These are phyloP conservation scores for Mycena indigotica DNA, from an alignment of 768 basidiomycete genomes.

Conservation along the genomic window DNA sequence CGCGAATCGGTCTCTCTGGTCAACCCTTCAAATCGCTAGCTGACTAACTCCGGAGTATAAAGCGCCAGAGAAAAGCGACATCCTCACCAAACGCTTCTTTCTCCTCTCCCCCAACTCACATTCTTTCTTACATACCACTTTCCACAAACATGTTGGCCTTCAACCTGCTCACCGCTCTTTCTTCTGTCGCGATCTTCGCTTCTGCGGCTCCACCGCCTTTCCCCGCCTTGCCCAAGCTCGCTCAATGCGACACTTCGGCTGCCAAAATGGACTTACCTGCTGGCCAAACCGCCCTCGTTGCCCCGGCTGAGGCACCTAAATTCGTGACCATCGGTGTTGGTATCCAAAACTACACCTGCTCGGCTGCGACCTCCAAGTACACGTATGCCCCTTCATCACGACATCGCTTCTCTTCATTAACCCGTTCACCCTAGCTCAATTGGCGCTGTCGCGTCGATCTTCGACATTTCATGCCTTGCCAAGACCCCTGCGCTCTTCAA, in stretches of 20 bases:
- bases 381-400: constrained; percentile 35
- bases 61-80: no score
- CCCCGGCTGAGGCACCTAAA: constrained; percentile 39
- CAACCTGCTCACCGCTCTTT: constrained; percentile 28
- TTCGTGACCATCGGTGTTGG: constrained; percentile 44
- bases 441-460: constrained; percentile 29
- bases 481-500: constrained; percentile 27
- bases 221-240: not conserved
- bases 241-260: constrained; percentile 29
- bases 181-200: constrained; percentile 22
- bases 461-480: constrained; percentile 45
- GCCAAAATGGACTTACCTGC: constrained; percentile 27
- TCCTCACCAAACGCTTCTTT: not conserved
- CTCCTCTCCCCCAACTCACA: not conserved
- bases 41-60: no score
- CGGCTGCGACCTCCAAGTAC: constrained; percentile 32
- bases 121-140: constrained; percentile 3
- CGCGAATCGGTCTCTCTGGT: no score
- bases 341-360: constrained; percentile 48
- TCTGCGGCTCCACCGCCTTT: constrained; percentile 23
- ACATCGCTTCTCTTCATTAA: not conserved
- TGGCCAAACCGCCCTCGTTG: constrained; percentile 35
- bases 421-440: constrained; percentile 30
- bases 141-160: constrained; percentile 27
- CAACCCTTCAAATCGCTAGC: no score